Evolutionary conservation across 805 yeast species (phyloP).

Genomic region (Candida namnaoensis): DNA sequence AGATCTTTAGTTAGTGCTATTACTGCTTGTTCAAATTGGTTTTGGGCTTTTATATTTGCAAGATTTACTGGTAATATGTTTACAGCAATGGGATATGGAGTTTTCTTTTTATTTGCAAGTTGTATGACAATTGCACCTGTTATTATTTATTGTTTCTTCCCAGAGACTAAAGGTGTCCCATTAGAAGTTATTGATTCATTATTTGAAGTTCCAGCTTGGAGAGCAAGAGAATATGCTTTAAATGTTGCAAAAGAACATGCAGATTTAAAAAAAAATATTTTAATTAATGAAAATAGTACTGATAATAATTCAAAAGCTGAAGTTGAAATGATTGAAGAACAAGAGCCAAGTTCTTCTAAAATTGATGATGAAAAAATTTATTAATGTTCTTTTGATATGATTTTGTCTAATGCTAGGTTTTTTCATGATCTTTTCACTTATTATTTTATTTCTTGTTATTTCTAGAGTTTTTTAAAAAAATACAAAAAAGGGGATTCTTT

Average conservation of each 20-base stretch:
- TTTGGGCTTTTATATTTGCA: conserved; percentile 11
- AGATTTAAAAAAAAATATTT: too few relatives aligned
- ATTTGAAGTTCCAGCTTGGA: conserved; percentile 12
- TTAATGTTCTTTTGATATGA: too few relatives aligned
- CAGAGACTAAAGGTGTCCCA: conserved; percentile 37
- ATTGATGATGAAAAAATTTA: too few relatives aligned
- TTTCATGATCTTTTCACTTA: too few relatives aligned
- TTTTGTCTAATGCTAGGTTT: too few relatives aligned
- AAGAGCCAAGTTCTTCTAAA: too few relatives aligned
- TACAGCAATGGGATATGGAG: conserved; percentile 6
- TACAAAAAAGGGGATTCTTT: too few relatives aligned
- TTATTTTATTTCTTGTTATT: too few relatives aligned
- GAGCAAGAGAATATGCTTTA: conserved; percentile 1
- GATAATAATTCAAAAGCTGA: too few relatives aligned
- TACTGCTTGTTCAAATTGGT: conserved; percentile 10
- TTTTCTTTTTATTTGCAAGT: conserved; percentile 23
- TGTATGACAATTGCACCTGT: conserved; percentile 8
- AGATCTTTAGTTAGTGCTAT: conserved; percentile 5
- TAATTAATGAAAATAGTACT: too few relatives aligned
- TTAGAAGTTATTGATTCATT: conserved; percentile 34
- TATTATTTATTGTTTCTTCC: conserved; percentile 29
- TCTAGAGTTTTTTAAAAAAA: too few relatives aligned
- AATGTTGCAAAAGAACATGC: background rate
- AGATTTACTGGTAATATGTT: conserved; percentile 10
- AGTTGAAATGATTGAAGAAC: too few relatives aligned